Evolutionary conservation across 2,329 filamentous ascomycete species (phyloP).

Genomic region (Ceratocystis variospora): DNA sequence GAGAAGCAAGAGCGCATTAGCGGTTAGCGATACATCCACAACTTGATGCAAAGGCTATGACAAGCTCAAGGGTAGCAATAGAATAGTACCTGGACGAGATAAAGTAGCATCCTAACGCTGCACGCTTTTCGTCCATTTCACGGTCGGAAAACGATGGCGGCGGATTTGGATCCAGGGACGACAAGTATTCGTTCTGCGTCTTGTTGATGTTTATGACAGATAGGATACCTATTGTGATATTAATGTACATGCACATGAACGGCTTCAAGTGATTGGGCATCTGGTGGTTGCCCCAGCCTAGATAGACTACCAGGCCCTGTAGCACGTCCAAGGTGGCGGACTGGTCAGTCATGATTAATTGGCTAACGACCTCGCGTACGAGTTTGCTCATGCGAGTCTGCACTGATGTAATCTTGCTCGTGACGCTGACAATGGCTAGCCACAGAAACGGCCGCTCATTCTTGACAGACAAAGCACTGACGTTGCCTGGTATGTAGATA

Average conservation of each 20-base stretch:
- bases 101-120: slow-evolving; percentile 19
- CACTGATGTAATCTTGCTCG: slow-evolving; percentile 21
- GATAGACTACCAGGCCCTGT: slow-evolving; percentile 23
- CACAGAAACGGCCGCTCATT: slow-evolving; percentile 28
- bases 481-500: slow-evolving; percentile 21
- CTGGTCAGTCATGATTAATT: slow-evolving; percentile 22
- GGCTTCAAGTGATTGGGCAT: slow-evolving; percentile 9
- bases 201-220: slow-evolving; percentile 16
- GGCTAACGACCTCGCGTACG: slow-evolving; percentile 23
- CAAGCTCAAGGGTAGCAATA: not conserved
- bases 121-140: slow-evolving; percentile 19
- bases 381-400: slow-evolving; percentile 22
- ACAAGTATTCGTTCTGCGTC: slow-evolving; percentile 11
- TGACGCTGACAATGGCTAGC: slow-evolving; percentile 28
- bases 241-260: slow-evolving; percentile 13
- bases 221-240: slow-evolving; percentile 15
- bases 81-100: slow-evolving; percentile 24
- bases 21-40: not conserved
- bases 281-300: slow-evolving; percentile 24
- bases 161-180: not conserved
- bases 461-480: slow-evolving; percentile 23
- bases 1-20: not conserved
- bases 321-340: slow-evolving; percentile 24
- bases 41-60: too few relatives aligned
- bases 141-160: slow-evolving; percentile 13